A percentile compares a stretch with the other conserved stretches of the same genome.
Evolutionary conservation across 2,329 filamentous ascomycete species (phyloP).

Genomic region (Epichloe hybrida): DNA sequence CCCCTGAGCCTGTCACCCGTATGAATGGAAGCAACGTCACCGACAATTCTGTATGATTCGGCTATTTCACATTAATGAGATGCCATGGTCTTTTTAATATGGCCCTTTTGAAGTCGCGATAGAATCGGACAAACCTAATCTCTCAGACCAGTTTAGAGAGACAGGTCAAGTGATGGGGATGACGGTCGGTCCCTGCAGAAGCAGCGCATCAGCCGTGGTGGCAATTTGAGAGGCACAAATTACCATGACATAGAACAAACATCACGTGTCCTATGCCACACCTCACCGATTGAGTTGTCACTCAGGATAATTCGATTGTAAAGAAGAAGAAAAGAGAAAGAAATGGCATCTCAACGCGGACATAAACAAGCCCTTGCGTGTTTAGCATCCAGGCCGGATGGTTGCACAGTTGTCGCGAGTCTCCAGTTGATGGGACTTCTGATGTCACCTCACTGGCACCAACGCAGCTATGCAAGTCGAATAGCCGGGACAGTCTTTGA

Average conservation of each 20-base stretch:
- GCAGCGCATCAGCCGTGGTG: conserved; percentile 1
- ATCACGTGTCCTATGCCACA: conserved; percentile 7
- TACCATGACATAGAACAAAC: conserved; percentile 5
- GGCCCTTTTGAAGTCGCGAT: conserved; percentile 1
- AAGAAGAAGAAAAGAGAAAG: not conserved
- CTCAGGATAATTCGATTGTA: conserved; percentile 6
- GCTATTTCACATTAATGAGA: conserved; percentile 4
- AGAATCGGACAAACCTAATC: not conserved
- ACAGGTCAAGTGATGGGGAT: not conserved
- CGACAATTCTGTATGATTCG: conserved; percentile 5
- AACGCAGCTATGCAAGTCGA: not conserved
- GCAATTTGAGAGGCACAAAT: conserved; percentile 1
- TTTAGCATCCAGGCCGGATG: not conserved
- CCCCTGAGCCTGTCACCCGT: conserved; percentile 3
- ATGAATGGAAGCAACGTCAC: conserved; percentile 8
- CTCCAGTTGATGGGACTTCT: conserved; percentile 1
- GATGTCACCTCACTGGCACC: conserved; percentile 1
- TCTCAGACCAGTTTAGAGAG: conserved; percentile 2
- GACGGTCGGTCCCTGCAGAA: not conserved
- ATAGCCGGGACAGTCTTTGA: not conserved
- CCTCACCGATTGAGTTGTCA: not conserved
- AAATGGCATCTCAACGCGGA: conserved; percentile 1
- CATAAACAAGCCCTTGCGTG: not conserved
- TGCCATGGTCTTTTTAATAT: conserved; percentile 2
- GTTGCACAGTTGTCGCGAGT: conserved; percentile 1